These are phyloP conservation scores for Hura crepitans DNA, from an alignment of 441 rosid species.

Conservation along the genomic window DNA sequence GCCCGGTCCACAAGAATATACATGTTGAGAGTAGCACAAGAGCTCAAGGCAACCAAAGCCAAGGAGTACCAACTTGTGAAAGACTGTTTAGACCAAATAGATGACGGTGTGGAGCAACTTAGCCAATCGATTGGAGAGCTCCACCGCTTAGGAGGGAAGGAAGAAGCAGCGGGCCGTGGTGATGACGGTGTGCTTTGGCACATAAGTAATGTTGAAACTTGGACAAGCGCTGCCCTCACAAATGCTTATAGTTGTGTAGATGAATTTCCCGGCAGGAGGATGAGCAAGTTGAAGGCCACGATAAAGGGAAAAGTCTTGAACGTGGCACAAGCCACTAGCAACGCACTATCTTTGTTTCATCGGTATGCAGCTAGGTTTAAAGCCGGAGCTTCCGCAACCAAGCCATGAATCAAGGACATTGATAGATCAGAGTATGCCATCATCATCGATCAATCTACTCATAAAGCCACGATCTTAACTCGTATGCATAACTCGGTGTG, in stretches of 20 bases:
- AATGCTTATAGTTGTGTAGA: constrained; percentile 56
- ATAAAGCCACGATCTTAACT: too few species aligned
- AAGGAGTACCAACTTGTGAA: constrained; percentile 41
- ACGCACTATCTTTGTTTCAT: constrained; percentile 67
- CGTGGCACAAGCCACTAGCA: constrained; percentile 70
- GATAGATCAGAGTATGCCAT: too few species aligned
- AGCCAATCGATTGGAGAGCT: constrained; percentile 50
- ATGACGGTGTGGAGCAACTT: constrained; percentile 52
- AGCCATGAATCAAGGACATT: too few species aligned
- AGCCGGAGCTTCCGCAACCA: constrained; percentile 23
- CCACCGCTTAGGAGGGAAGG: constrained; percentile 26
- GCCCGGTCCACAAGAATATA: constrained; percentile 49
- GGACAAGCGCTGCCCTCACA: constrained; percentile 71
- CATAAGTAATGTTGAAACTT: constrained; percentile 56
- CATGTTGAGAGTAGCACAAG: constrained; percentile 44
- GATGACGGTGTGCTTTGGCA: constrained; percentile 41
- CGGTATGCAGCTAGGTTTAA: constrained; percentile 43
- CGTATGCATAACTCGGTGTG: too few species aligned
- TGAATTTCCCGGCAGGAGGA: constrained; percentile 45
- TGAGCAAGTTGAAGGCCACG: constrained; percentile 63
- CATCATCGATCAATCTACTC: too few species aligned
- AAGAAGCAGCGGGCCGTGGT: not conserved
- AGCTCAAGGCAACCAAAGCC: constrained; percentile 34
- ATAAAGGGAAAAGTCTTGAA: constrained; percentile 68
- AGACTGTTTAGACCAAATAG: constrained; percentile 61